Base-by-base conservation (phyloP, 2,329 filamentous ascomycete species). In the Sphaerostilbella broomeana region DNA sequence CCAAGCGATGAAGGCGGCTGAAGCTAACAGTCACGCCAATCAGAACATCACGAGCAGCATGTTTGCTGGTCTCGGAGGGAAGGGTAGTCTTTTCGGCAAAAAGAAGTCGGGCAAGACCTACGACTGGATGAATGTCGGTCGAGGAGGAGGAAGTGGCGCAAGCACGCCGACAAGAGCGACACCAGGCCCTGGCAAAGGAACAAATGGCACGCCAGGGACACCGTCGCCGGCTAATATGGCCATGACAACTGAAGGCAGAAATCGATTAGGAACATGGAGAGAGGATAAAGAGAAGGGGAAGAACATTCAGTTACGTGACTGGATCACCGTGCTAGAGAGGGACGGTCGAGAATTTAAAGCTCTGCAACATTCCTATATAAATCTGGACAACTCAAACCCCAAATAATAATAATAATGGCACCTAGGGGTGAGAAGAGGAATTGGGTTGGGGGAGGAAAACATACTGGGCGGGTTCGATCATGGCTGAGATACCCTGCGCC, bases 41-140 rank as follows among this genome's bases (percentile, higher is more conserved):
- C 87, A 90, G 18, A 95, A 95, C 57, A 73, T 79, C 40, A 95
- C 89, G 0, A 86, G 86, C 39, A 80, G 78, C 46, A 76, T 87
- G 67, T 86, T 86, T 46, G 65, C 69, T 0, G 70, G 74, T 2
- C 73, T 88, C 29, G 82, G 83, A 40, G 72, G 75, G 52, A 73
- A 76, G 57, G 75, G 77, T 4, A 62, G 65, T 12, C 52, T 73
- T 1, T 73, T 73, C 43, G 70, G 73, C 37, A 77, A 76, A 50
- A 79, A 78, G 59, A 77, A 77, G 59, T 73, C 67, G 35, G 62
- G 67, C 51, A 83, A 84, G 58, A 80, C 80, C 48, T 88, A 88
- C 56, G 75, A 77, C 21, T 88, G 84, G 84, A 82, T 88, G 81
- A 81, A 68, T 11, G 69, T 61, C 15, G 62, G 61, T 13, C 59